phyloP scores from a whole-genome alignment of 306 rosid genomes.

The Betula pendula region DNA sequence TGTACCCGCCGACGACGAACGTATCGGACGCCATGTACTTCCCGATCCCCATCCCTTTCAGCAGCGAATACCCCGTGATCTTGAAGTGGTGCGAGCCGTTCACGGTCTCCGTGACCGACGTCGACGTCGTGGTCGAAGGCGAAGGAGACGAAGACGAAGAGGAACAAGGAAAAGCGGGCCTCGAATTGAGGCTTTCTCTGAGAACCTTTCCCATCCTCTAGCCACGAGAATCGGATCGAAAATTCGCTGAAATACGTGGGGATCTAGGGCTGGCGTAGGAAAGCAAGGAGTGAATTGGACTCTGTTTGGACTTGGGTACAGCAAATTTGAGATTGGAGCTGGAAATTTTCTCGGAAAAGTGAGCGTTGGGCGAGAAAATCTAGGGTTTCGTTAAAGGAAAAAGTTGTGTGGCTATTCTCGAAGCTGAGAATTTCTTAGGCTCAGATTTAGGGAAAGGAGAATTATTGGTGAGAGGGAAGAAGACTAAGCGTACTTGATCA shows the following conservation, averaged over 20 bases:
- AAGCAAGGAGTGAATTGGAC: not conserved
- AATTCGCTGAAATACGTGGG: constrained; percentile 3
- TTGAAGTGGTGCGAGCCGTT: constrained; percentile 81
- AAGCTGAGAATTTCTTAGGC: constrained; percentile 36
- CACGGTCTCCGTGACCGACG: constrained; percentile 67
- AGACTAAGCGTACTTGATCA: constrained; percentile 18
- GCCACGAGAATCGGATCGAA: constrained; percentile 22
- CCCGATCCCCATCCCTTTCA: constrained; percentile 82
- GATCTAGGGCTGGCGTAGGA: not conserved
- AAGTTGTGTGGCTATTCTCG: constrained; percentile 24
- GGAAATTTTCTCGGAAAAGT: constrained; percentile 17
- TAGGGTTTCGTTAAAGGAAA: constrained; percentile 32
- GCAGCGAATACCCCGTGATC: constrained; percentile 68
- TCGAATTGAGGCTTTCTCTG: constrained; percentile 48
- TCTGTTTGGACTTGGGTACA: constrained; percentile 6
- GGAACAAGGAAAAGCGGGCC: constrained; percentile 41
- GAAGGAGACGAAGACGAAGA: constrained; percentile 37
- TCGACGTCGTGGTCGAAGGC: constrained; percentile 57
- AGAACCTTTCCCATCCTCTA: constrained; percentile 72
- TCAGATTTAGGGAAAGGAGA: constrained; percentile 16
- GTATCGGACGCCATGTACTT: constrained; percentile 72
- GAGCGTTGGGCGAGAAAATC: constrained; percentile 42
- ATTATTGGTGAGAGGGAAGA: constrained; percentile 13
- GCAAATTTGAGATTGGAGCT: constrained; percentile 13
- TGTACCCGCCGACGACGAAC: constrained; percentile 78